phyloP scores from a whole-genome alignment of 768 basidiomycete species.

The Leccinum olivaceopallidum region DNA sequence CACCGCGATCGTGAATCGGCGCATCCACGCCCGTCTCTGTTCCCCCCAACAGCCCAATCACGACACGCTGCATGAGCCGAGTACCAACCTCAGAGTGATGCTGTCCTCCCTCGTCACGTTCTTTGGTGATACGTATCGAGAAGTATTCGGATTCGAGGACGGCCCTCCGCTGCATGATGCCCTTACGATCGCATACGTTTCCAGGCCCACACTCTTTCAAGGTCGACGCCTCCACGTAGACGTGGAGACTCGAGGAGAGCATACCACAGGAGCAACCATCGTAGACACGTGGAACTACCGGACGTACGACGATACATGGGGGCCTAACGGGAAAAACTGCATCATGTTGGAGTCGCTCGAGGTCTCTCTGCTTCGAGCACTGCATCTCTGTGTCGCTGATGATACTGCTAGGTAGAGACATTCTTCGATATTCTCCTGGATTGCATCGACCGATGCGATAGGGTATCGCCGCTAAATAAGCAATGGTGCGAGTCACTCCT shows the following conservation, averaged over 20 bases:
- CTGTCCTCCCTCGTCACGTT: constrained; percentile 73
- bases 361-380: constrained; percentile 39
- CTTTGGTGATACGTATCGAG: constrained; percentile 72
- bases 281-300: constrained; percentile 75
- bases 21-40: constrained; percentile 55
- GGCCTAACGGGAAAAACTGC: constrained; percentile 72
- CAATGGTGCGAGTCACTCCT: background rate
- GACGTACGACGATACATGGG: constrained; percentile 67
- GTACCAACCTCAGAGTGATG: constrained; percentile 61
- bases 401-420: constrained; percentile 46
- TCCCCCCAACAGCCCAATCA: constrained; percentile 37
- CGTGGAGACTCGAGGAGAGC: constrained; percentile 68
- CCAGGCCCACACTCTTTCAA: constrained; percentile 64
- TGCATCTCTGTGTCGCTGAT: constrained; percentile 4
- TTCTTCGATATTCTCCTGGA: constrained; percentile 70
- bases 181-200: constrained; percentile 76
- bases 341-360: constrained; percentile 65
- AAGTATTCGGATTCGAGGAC: constrained; percentile 77
- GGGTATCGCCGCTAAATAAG: constrained; percentile 59
- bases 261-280: constrained; percentile 75
- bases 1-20: constrained; percentile 69
- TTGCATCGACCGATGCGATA: constrained; percentile 58
- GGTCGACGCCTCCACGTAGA: constrained; percentile 74
- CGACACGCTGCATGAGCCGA: constrained; percentile 19
- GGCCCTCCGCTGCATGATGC: constrained; percentile 91